phyloP scores from a whole-genome alignment of 768 basidiomycete species.

The Collybiopsis luxurians region DNA sequence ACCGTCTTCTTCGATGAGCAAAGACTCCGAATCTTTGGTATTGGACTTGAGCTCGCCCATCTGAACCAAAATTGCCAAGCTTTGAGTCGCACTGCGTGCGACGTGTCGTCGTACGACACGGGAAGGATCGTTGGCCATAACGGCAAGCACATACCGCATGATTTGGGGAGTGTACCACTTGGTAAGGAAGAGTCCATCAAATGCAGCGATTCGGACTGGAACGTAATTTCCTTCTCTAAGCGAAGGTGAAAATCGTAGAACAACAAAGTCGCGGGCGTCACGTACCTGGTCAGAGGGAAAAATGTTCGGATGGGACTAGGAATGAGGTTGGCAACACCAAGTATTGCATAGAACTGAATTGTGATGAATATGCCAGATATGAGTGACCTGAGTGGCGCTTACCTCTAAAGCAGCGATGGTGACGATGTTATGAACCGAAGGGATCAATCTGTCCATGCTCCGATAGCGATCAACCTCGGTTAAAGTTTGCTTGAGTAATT shows the following conservation, averaged over 20 bases:
- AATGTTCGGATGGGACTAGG: conserved; percentile 76
- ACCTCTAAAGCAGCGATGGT: conserved; percentile 92
- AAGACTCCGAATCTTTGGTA: conserved; percentile 68
- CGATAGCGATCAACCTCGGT: conserved; percentile 89
- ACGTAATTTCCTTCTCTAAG: conserved; percentile 90
- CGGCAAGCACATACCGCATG: conserved; percentile 84
- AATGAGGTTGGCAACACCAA: conserved; percentile 74
- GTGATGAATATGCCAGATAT: not conserved
- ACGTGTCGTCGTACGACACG: conserved; percentile 83
- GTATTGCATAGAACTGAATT: conserved; percentile 71
- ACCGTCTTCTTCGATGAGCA: conserved; percentile 88
- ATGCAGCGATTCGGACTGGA: conserved; percentile 88
- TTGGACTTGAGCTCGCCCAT: conserved; percentile 88
- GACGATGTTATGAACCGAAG: conserved; percentile 91
- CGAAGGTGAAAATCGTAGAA: conserved; percentile 10
- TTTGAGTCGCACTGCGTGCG: conserved; percentile 80
- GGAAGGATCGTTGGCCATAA: conserved; percentile 85
- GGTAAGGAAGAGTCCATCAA: conserved; percentile 89
- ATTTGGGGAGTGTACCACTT: conserved; percentile 85
- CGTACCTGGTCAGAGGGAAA: conserved; percentile 86
- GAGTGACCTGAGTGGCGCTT: conserved; percentile 18
- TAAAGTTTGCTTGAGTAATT: conserved; percentile 69
- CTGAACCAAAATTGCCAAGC: conserved; percentile 79
- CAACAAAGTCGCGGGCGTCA: not conserved
- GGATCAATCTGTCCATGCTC: conserved; percentile 92